Base-by-base conservation (phyloP, 352 stramenopile species). In the Pilasporangium apinafurcum region DNA sequence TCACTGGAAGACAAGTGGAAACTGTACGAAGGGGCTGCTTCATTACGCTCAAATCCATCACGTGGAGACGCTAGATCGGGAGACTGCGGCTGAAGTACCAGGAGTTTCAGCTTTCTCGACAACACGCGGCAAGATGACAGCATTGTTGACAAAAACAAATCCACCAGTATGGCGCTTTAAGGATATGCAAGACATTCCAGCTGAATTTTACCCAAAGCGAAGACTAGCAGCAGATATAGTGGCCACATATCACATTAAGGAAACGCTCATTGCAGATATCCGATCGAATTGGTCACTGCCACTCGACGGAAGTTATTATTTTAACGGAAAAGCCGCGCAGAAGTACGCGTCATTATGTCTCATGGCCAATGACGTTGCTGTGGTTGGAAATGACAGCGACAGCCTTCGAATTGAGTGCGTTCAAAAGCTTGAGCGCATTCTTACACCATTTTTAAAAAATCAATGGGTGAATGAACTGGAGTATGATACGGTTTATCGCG, bases 291-390 rank as follows among this genome's bases (percentile, higher is more conserved):
- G 78, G 78, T 54, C 28, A 13, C 62, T 77, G 36, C 25, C 48
- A 7, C 38, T 58, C 20, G 44, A 62, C 13, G 59, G 61, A 22
- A 84, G 62, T 29, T 87, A 80, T 68, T 91, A 91, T 56, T 91
- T 70, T 47, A 86, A 76, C 28, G 78, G 78, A 38, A 91, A 91
- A 47, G 60, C 59, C 10, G 80, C 71, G 38, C 78, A 91, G 48
- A 91, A 90, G 70, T 87, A 86, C 36, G 78, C 78, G 25, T 85
- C 78, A 18, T 45, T 89, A 35, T 86, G 77, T 48, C 32, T 89
- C 22, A 84, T 89, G 63, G 77, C 73, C 0, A 62, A 67, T 1
- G 71, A 89, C 27, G 44, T 30, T 9, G 52, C 59, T 1, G 43
- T 89, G 10, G 56, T 83, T 7, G 68, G 73, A 13, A 22, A 34